phyloP scores from a whole-genome alignment of 192 early-diverging fungal genomes.

The Phlyctochytrium arcticum region DNA sequence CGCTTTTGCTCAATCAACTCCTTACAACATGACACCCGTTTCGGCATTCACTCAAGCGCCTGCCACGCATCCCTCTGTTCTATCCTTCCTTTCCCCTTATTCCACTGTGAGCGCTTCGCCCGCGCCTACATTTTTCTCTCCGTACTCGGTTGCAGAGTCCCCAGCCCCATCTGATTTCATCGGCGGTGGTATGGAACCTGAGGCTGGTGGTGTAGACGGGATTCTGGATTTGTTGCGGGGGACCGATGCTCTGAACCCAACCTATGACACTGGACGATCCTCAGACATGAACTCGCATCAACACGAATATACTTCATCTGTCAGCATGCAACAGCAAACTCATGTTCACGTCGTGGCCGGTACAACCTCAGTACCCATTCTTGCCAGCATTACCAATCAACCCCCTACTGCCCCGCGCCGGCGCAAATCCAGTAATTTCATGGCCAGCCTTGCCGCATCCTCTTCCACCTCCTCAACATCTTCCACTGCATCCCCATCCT shows the following conservation, averaged over 20 bases:
- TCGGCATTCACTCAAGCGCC: no score
- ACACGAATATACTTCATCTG: neutral
- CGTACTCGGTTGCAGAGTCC: neutral
- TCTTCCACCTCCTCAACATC: neutral
- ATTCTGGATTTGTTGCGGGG: neutral
- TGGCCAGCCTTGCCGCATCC: neutral
- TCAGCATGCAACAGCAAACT: no score
- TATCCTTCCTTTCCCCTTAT: slow-evolving; percentile 6
- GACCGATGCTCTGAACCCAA: no score
- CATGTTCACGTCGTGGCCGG: no score
- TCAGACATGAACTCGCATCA: neutral
- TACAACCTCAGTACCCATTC: no score
- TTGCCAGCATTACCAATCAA: no score
- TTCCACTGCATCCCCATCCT: neutral
- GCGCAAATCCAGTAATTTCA: neutral
- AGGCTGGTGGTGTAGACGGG: neutral
- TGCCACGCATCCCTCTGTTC: neutral
- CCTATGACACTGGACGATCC: neutral
- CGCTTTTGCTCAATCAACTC: no score
- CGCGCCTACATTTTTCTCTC: neutral
- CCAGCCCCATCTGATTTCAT: neutral
- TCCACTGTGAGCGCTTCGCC: neutral
- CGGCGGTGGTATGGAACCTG: neutral
- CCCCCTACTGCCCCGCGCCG: no score
- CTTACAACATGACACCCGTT: no score